These are phyloP conservation scores for Arachis hypogaea DNA, from an alignment of 306 rosid species.

Conservation along the genomic window DNA sequence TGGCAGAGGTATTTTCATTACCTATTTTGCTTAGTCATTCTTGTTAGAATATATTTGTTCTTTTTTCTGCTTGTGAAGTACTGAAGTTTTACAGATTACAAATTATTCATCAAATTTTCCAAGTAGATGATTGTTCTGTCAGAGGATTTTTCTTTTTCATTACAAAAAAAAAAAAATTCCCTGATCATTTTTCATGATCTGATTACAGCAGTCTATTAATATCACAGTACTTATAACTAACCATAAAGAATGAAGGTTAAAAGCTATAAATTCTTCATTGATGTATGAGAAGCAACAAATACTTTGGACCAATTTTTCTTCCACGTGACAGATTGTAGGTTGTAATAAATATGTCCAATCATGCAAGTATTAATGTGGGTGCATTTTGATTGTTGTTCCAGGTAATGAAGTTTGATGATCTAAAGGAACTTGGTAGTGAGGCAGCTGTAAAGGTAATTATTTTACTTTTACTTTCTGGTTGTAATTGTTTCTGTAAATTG, in stretches of 20 bases:
- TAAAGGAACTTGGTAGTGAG: constrained; percentile 91
- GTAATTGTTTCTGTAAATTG: constrained; percentile 9
- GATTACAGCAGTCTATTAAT: too few species aligned
- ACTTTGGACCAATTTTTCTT: not conserved
- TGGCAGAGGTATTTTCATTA: not conserved
- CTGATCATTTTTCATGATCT: not conserved
- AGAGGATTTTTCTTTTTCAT: not conserved
- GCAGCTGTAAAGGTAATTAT: constrained; percentile 78
- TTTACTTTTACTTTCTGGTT: constrained; percentile 28
- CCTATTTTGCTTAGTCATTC: not conserved
- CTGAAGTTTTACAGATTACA: not conserved
- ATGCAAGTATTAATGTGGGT: constrained; percentile 30
- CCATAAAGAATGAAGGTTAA: too few species aligned
- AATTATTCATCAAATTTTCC: not conserved
- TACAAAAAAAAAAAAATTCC: not conserved
- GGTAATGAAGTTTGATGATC: constrained; percentile 98
- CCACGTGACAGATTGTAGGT: not conserved
- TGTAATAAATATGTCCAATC: constrained; percentile 6
- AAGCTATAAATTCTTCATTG: not conserved
- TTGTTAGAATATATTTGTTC: constrained; percentile 24
- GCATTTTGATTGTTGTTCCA: constrained; percentile 43
- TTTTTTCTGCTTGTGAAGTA: not conserved
- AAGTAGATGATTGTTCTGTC: not conserved
- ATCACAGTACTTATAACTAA: not conserved
- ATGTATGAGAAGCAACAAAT: not conserved